phyloP scores from a whole-genome alignment of 1,139 yeast genomes.

The Petasospora fabianii region DNA sequence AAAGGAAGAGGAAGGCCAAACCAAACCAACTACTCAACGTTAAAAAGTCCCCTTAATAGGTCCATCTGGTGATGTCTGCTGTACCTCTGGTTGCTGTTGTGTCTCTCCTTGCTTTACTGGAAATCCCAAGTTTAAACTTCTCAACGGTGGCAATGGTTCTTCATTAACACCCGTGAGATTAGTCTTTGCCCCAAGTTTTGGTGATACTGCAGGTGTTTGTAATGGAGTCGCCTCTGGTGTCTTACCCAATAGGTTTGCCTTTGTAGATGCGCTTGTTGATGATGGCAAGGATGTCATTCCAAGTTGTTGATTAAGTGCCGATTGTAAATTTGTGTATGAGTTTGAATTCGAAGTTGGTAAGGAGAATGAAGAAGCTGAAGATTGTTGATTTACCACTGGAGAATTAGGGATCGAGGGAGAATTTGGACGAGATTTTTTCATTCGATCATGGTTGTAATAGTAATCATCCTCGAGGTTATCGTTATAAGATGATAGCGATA shows the following conservation, averaged over 20 bases:
- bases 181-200: conserved; percentile 40
- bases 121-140: conserved; percentile 48
- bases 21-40: neutral
- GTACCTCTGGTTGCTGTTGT: conserved; percentile 7
- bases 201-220: conserved; percentile 58
- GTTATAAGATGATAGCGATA: conserved; percentile 29
- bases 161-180: conserved; percentile 10
- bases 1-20: no score
- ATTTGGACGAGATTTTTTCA: conserved; percentile 72
- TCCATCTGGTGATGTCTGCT: neutral
- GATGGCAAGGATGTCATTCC: conserved; percentile 23
- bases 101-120: conserved; percentile 29
- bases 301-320: conserved; percentile 20
- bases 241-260: conserved; percentile 27
- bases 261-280: no score
- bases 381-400: conserved; percentile 48
- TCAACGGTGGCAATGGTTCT: conserved; percentile 42
- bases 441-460: conserved; percentile 43
- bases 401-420: conserved; percentile 69
- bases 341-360: conserved; percentile 25
- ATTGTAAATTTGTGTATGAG: conserved; percentile 42
- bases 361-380: conserved; percentile 30
- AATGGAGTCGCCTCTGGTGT: conserved; percentile 55
- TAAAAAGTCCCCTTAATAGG: neutral
- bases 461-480: conserved; percentile 41